Percentiles rank a stretch among this genome's conserved stretches.
Evolutionary conservation across 805 yeast genomes (phyloP).

Genomic region (Dipodascus geniculatus): DNA sequence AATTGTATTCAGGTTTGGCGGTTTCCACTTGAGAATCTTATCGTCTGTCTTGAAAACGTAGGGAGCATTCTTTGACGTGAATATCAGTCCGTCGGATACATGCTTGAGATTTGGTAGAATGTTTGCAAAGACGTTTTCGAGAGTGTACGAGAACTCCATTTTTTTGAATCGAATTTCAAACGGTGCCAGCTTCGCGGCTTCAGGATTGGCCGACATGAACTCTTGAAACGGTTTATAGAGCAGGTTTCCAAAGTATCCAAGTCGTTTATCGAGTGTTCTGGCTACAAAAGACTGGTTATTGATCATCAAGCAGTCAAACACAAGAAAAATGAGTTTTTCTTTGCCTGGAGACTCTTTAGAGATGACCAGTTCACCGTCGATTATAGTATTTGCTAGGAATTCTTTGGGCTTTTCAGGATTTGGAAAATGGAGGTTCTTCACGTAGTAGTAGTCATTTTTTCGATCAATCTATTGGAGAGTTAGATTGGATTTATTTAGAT

Average conservation of each 20-base stretch:
- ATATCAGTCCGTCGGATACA: slow-evolving; percentile 85
- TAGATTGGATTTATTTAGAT: background rate
- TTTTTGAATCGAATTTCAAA: slow-evolving; percentile 78
- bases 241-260: slow-evolving; percentile 75
- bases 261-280: slow-evolving; percentile 64
- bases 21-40: slow-evolving; percentile 89
- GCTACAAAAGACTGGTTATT: slow-evolving; percentile 63
- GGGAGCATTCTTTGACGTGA: slow-evolving; percentile 83
- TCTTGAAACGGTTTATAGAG: slow-evolving; percentile 74
- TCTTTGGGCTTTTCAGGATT: slow-evolving; percentile 34
- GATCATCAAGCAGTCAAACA: slow-evolving; percentile 83
- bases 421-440: slow-evolving; percentile 78
- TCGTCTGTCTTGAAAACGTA: slow-evolving; percentile 84
- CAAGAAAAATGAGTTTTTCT: slow-evolving; percentile 55
- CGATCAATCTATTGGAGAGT: slow-evolving; percentile 49
- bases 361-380: slow-evolving; percentile 89
- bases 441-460: slow-evolving; percentile 72
- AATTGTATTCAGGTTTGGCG: slow-evolving; percentile 87
- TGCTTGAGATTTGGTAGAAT: slow-evolving; percentile 63
- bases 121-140: slow-evolving; percentile 61
- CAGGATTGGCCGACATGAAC: slow-evolving; percentile 58
- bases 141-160: slow-evolving; percentile 74
- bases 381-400: slow-evolving; percentile 75
- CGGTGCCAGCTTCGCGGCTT: slow-evolving; percentile 64
- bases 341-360: slow-evolving; percentile 36